A percentile compares a stretch with the other conserved stretches of the same genome.
Evolutionary conservation across 768 basidiomycete species (phyloP).

Genomic region (Boletus edulis): DNA sequence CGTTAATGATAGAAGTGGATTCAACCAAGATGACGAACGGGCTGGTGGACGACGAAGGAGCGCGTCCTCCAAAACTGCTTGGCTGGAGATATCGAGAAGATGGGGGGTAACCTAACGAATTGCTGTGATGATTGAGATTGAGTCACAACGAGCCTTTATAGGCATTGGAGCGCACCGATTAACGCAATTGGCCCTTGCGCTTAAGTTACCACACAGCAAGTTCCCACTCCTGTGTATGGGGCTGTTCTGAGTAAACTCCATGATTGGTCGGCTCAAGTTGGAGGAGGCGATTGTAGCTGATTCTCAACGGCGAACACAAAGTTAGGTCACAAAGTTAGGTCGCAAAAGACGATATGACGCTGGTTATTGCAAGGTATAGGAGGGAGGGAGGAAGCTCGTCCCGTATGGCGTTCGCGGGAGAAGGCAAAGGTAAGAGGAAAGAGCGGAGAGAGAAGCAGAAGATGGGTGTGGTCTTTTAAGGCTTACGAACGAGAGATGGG

Average conservation of each 20-base stretch:
- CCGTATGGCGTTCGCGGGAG: background rate
- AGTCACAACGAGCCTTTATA: constrained; percentile 17
- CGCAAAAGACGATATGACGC: background rate
- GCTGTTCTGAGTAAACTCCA: constrained; percentile 12
- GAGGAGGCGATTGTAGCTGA: background rate
- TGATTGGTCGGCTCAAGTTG: constrained; percentile 1
- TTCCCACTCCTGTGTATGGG: constrained; percentile 15
- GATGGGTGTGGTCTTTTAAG: constrained; percentile 7
- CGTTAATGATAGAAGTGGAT: background rate
- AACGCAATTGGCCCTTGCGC: background rate
- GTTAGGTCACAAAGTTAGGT: background rate
- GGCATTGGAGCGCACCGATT: constrained; percentile 7
- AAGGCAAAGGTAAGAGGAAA: background rate
- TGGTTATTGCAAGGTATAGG: background rate
- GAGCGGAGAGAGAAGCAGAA: background rate
- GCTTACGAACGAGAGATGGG: background rate
- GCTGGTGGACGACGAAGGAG: background rate
- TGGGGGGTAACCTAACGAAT: background rate
- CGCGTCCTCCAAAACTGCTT: background rate
- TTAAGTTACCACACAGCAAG: constrained; percentile 16
- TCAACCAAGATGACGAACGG: constrained; percentile 9
- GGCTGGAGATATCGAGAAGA: background rate
- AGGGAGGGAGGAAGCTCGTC: background rate
- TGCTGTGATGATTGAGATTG: constrained; percentile 7
- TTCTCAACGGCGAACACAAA: background rate